Evolutionary conservation across 2,329 filamentous ascomycete species (phyloP).

Genomic region (Ceratocystis alfenasii): DNA sequence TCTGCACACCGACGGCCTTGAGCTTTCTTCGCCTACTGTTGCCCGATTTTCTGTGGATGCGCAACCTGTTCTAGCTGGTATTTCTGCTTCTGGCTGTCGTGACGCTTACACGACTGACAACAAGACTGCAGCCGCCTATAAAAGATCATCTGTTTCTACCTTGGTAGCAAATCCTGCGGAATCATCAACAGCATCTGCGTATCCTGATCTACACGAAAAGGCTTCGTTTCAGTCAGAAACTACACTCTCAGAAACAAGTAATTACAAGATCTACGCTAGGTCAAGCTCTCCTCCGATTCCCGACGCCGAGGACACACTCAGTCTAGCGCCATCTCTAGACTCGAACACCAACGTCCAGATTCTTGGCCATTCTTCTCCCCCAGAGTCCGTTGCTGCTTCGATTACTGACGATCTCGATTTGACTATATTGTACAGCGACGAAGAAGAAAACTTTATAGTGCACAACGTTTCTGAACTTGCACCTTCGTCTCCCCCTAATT

Average conservation of each 20-base stretch:
- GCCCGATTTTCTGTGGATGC: slow-evolving; percentile 25
- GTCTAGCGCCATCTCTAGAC: slow-evolving; percentile 32
- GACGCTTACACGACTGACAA: slow-evolving; percentile 20
- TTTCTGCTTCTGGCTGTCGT: slow-evolving; percentile 26
- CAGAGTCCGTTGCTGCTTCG: slow-evolving; percentile 31
- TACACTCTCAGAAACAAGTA: slow-evolving; percentile 39
- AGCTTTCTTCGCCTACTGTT: slow-evolving; percentile 17
- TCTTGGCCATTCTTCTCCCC: slow-evolving; percentile 40
- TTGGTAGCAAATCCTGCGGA: slow-evolving; percentile 11
- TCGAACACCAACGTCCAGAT: slow-evolving; percentile 39
- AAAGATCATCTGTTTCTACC: slow-evolving; percentile 24
- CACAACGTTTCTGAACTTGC: slow-evolving; percentile 19
- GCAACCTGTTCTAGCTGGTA: slow-evolving; percentile 27
- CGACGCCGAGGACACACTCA: slow-evolving; percentile 27
- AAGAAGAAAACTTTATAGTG: slow-evolving; percentile 23
- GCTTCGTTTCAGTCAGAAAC: slow-evolving; percentile 28
- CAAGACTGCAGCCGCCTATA: slow-evolving; percentile 15
- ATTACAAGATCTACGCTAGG: slow-evolving; percentile 41
- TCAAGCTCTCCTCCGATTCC: slow-evolving; percentile 33
- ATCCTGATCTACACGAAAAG: slow-evolving; percentile 20
- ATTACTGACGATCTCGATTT: slow-evolving; percentile 43
- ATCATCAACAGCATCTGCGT: not conserved
- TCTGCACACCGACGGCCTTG: slow-evolving; percentile 17
- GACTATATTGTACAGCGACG: slow-evolving; percentile 26
- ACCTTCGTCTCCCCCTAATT: slow-evolving; percentile 26